Evolutionary conservation across 1,284 basidiomycete genomes (phyloP), one percentile per base, ranked within the genome.

Genomic region (Tetrapyrgos nigripes): DNA sequence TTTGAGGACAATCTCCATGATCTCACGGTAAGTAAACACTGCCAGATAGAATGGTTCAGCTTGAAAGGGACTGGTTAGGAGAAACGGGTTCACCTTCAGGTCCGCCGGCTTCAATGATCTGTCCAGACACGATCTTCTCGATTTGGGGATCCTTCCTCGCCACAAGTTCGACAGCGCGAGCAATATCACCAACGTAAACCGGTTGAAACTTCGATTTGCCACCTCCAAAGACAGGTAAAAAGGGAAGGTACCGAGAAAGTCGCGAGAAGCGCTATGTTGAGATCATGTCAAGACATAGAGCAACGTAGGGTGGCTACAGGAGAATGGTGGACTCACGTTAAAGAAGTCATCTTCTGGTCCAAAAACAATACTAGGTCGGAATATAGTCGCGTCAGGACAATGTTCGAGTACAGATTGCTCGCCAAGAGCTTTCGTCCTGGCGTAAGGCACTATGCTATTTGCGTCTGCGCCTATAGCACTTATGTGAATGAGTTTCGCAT

Each of bases 271-370:
- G 78, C 86, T 90, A 59, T 17, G 27, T 26, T 21, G 14, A 23
- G 19, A 17, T 46, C 17, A n/a, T 45, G 33, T 26, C 35, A 55
- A 40, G 46, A 28, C 57, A 10, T 19, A 55, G 28, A 21, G 44
- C 43, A 37, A 14, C 26, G 60, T 23, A 53, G 47, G 31, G 31
- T 14, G 31, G 31, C 8, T 14, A 8, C 9, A 26, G 55, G 47
- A 54, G 53, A 43, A n/a, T 31, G 6, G 40, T 29, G 45, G 50
- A 57, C 70, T 55, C 56, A 89, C 89, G 57, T 82, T 83, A 72
- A 91, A 91, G 73, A 91, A 89, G 14, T 83, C 81, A 66, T 91
- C 89, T 3, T 86, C 88, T 1, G 86, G 87, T 2, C 89, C 89
- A 70, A 91, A 91, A 2, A 91, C 79, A 33, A 91, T 73, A 60